phyloP scores from a whole-genome alignment of 768 basidiomycete genomes.

The Leccinellum albellum region DNA sequence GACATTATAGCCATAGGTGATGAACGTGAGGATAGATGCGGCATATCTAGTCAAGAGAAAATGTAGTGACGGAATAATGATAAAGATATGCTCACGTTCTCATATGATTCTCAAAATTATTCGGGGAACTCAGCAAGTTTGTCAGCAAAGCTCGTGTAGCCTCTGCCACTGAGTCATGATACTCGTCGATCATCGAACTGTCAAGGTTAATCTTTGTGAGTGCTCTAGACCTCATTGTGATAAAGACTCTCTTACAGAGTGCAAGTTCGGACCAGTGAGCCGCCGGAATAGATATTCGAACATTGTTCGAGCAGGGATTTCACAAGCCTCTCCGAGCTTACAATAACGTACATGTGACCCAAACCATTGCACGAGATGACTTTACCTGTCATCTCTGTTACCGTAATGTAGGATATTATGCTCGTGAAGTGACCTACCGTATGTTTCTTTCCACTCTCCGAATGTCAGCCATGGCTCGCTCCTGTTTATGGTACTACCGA shows the following conservation, averaged over 20 bases:
- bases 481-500: constrained; percentile 26
- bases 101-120: constrained; percentile 11
- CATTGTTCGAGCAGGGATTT: constrained; percentile 24
- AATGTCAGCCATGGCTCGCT: constrained; percentile 31
- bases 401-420: background rate
- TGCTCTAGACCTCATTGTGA: constrained; percentile 15
- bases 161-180: constrained; percentile 10
- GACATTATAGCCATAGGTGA: constrained; percentile 20
- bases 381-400: constrained; percentile 10
- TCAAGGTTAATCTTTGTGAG: constrained; percentile 17
- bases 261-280: constrained; percentile 9
- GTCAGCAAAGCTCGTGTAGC: constrained; percentile 5
- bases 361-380: constrained; percentile 19
- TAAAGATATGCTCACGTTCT: constrained; percentile 17
- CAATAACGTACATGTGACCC: constrained; percentile 21
- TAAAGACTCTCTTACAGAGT: constrained; percentile 4
- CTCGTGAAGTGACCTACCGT: constrained; percentile 23
- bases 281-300: constrained; percentile 21
- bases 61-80: background rate
- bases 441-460: constrained; percentile 27
- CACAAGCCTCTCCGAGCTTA: constrained; percentile 23
- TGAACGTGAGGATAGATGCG: constrained; percentile 18
- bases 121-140: constrained; percentile 13
- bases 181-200: constrained; percentile 5
- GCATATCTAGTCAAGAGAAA: constrained; percentile 11